Percentiles rank a stretch among this genome's conserved stretches.
Conservation (phyloP, 345 rosid genomes). For the Populus davidiana region DNA sequence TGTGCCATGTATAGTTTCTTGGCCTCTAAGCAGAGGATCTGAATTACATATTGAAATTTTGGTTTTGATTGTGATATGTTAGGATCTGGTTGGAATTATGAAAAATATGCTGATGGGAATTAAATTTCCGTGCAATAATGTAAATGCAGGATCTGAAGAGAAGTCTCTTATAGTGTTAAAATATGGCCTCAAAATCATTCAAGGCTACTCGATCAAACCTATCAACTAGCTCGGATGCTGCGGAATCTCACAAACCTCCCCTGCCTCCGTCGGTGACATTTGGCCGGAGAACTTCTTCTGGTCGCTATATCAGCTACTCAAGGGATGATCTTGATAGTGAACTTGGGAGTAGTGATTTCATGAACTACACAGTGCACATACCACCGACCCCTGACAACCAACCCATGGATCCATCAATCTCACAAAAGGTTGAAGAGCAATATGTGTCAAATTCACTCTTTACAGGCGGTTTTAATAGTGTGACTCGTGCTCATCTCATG, state of each 20-base stretch:
- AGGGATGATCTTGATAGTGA: slow-evolving; percentile 97
- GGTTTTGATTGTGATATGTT: not conserved
- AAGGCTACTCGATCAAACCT: slow-evolving; percentile 55
- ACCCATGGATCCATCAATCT: slow-evolving; percentile 85
- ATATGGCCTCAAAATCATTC: slow-evolving; percentile 70
- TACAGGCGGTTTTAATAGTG: slow-evolving; percentile 89
- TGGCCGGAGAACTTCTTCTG: slow-evolving; percentile 76
- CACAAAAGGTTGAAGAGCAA: slow-evolving; percentile 96
- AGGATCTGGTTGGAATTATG: not conserved
- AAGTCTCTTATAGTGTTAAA: slow-evolving; percentile 17
- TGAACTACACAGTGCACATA: slow-evolving; percentile 80
- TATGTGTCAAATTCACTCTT: slow-evolving; percentile 91
- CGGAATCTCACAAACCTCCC: slow-evolving; percentile 58
- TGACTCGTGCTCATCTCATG: slow-evolving; percentile 88
- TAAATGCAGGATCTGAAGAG: slow-evolving; percentile 41
- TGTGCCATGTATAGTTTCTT: not conserved
- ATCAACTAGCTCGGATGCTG: slow-evolving; percentile 58
- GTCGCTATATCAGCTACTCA: slow-evolving; percentile 82
- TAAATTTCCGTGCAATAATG: slow-evolving; percentile 8
- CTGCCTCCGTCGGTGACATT: slow-evolving; percentile 63
- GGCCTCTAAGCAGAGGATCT: not conserved
- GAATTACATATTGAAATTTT: not conserved
- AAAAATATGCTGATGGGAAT: slow-evolving; percentile 1
- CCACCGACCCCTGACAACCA: slow-evolving; percentile 98
- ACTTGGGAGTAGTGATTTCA: slow-evolving; percentile 63